Base-by-base conservation (phyloP, 257 asterid species). In the Echium plantagineum region DNA sequence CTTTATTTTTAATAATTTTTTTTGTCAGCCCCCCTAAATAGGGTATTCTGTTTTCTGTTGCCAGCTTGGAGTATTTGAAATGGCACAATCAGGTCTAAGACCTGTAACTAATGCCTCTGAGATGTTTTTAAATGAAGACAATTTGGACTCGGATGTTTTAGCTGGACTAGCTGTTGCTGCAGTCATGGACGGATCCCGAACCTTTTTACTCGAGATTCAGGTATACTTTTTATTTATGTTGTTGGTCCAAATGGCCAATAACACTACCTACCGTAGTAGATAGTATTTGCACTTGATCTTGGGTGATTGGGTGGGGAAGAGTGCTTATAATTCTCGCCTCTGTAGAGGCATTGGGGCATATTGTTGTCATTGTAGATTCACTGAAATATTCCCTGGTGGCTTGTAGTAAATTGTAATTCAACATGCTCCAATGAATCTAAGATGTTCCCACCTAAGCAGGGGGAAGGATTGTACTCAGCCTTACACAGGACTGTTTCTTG, bases 161-260 rank as follows among this genome's bases (percentile, higher is more conserved):
- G 98, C 88, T 9, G 98, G 98, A 49, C 59, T 82, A 63, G 98
- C 98, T 78, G 88, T 88, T 18, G 79, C 98, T 61, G 96, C 88
- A 60, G 70, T 88, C 60, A 57, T 88, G 89, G 96, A 88, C 72
- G 96, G 94, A 62, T 85, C 96, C 56, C 89, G 98, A 31, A 78
- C 96, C 67, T 88, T 88, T 74, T 77, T 88, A 47, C 75, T 91
- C 74, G 95, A 88, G 78, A 75, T 88, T 74, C 96, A 88, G 95
- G 98, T 78, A 67, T 42, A 32, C 5, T 32, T 69, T 71, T 49
- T 30, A 9, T 58, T 21, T 31, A 12, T 59, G 48, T 8, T 17
- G 57, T 1, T 1, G 3, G 26, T 24, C 26, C 26, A 24, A 24
- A 24, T 24, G 26, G 26, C 26, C 3, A 1, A 24, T 24, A 1